Percentiles rank a stretch among this genome's conserved stretches.
Conservation (phyloP, 805 yeast genomes). For the Crinitomyces ghanaensis region DNA sequence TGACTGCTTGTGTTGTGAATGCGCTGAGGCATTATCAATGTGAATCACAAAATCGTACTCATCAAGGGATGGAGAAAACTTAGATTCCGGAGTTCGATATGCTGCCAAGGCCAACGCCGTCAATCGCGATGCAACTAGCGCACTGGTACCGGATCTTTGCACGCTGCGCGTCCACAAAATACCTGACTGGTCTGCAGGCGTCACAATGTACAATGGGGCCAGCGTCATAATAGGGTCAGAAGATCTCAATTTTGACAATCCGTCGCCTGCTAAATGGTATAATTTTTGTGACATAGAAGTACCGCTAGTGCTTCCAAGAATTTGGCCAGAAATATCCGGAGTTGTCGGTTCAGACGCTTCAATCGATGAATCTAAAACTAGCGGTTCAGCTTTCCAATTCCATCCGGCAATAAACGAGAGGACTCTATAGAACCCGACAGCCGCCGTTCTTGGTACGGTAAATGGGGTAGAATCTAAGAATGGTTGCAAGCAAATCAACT, state of each 20-base stretch:
- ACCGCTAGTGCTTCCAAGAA: constrained; percentile 19
- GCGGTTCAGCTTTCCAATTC: constrained; percentile 91
- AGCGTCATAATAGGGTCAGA: constrained; percentile 73
- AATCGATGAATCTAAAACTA: constrained; percentile 68
- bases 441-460: constrained; percentile 64
- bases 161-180: constrained; percentile 61
- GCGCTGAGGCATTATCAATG: constrained; percentile 36
- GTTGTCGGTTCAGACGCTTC: constrained; percentile 15
- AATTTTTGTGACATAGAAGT: constrained; percentile 42
- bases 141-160: constrained; percentile 32
- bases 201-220: constrained; percentile 71
- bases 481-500: constrained; percentile 68
- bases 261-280: constrained; percentile 48
- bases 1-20: constrained; percentile 27
- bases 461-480: constrained; percentile 87
- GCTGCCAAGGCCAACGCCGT: constrained; percentile 82
- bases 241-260: constrained; percentile 57
- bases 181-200: constrained; percentile 80
- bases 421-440: constrained; percentile 69
- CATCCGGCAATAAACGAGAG: constrained; percentile 62
- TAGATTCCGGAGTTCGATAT: constrained; percentile 33
- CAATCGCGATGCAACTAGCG: constrained; percentile 77
- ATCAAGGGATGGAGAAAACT: constrained; percentile 65
- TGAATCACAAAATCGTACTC: constrained; percentile 77
- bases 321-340: constrained; percentile 9